Percentiles rank a stretch among this genome's conserved stretches.
These are phyloP conservation scores for Ascochyta fabae DNA, from an alignment of 2,329 filamentous ascomycete species.

Conservation along the genomic window DNA sequence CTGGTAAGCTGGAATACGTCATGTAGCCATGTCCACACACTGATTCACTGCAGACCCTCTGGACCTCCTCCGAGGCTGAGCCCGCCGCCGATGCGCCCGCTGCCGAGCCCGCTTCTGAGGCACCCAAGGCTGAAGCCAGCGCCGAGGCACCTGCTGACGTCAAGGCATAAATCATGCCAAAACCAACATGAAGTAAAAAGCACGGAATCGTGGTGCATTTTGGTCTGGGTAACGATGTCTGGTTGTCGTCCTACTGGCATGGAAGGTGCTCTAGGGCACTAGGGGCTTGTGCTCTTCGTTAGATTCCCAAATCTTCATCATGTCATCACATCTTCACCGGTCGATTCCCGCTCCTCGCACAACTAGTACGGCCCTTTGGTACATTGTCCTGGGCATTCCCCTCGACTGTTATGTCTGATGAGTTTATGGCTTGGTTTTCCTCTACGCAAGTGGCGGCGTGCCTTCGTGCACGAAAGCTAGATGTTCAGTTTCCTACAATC, in stretches of 20 bases:
- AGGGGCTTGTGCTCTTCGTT: slow-evolving; percentile 43
- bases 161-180: slow-evolving; percentile 58
- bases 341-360: slow-evolving; percentile 14
- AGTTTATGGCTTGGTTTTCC: slow-evolving; percentile 23
- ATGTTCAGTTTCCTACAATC: slow-evolving; percentile 27
- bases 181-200: slow-evolving; percentile 40
- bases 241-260: slow-evolving; percentile 39
- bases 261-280: slow-evolving; percentile 42
- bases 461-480: slow-evolving; percentile 12
- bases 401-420: slow-evolving; percentile 29
- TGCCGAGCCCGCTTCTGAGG: slow-evolving; percentile 61
- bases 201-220: slow-evolving; percentile 43
- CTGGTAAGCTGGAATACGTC: slow-evolving; percentile 61
- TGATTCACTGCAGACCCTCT: slow-evolving; percentile 75
- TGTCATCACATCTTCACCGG: slow-evolving; percentile 35
- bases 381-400: slow-evolving; percentile 21
- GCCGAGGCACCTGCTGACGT: slow-evolving; percentile 62
- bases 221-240: slow-evolving; percentile 41
- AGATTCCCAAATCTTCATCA: slow-evolving; percentile 49
- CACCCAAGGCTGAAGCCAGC: slow-evolving; percentile 50
- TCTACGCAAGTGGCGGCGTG: slow-evolving; percentile 11
- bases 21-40: not conserved
- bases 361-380: slow-evolving; percentile 22
- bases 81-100: slow-evolving; percentile 65
- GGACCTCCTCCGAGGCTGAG: slow-evolving; percentile 98